These are phyloP conservation scores for Mallotus nudiflorus DNA, from an alignment of 345 rosid genomes.

Conservation along the genomic window DNA sequence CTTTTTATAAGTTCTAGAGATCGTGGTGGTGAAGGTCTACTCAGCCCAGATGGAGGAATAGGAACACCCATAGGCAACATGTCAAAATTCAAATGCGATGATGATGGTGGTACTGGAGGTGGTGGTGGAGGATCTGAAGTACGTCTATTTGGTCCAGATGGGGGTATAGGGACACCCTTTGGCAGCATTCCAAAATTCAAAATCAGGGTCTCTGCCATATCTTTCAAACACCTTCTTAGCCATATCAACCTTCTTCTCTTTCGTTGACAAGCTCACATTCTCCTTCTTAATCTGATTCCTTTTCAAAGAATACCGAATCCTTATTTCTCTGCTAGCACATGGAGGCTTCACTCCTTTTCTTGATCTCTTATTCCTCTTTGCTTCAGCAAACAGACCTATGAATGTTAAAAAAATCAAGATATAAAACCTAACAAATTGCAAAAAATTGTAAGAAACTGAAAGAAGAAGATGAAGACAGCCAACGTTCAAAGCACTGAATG, in stretches of 20 bases:
- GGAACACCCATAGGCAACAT: neutral
- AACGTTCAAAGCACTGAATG: no score
- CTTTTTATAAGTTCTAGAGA: neutral
- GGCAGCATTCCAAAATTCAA: no score
- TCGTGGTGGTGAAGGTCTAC: neutral
- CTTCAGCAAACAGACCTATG: neutral
- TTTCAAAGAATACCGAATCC: constrained; percentile 21
- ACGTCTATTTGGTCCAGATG: no score
- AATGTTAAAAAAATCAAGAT: no score
- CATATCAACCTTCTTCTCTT: constrained; percentile 36
- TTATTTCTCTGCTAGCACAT: constrained; percentile 7
- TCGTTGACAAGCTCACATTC: constrained; percentile 41
- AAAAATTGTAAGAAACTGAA: no score
- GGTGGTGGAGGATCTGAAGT: no score
- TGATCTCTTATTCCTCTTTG: neutral
- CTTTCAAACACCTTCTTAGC: constrained; percentile 40
- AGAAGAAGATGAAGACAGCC: no score
- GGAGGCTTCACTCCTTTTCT: neutral
- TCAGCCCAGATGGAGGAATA: constrained; percentile 6
- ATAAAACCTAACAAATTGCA: no score
- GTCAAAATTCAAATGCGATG: neutral
- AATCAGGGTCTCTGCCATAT: constrained; percentile 48
- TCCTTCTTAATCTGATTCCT: constrained; percentile 34
- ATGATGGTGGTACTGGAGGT: no score
- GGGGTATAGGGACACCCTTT: no score